Conservation (phyloP, 192 early-diverging fungal genomes). For the Helicostylum pulchrum region DNA sequence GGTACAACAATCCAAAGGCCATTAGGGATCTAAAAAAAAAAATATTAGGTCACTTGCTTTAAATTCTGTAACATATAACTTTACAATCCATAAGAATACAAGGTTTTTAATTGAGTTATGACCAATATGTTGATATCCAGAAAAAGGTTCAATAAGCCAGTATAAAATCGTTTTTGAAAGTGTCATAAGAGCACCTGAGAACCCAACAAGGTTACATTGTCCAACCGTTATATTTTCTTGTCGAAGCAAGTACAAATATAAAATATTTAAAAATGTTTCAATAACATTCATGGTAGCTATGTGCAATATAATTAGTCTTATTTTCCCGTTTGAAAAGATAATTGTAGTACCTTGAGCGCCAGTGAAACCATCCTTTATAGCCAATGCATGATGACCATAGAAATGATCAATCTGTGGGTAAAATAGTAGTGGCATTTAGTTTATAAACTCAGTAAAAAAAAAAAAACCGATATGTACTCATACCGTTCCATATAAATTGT, state of each 20-base stretch:
- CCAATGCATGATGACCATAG: slow-evolving; percentile 31
- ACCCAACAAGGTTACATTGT: slow-evolving; percentile 27
- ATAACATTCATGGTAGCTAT: slow-evolving; percentile 30
- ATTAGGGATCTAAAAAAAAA: slow-evolving; percentile 29
- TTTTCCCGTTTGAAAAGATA: no score
- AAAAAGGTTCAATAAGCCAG: slow-evolving; percentile 30
- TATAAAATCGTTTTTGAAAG: slow-evolving; percentile 34
- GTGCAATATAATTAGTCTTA: neutral
- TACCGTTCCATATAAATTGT: slow-evolving; percentile 37
- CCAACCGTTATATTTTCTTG: slow-evolving; percentile 2
- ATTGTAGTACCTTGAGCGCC: slow-evolving; percentile 29
- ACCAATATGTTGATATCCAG: slow-evolving; percentile 26
- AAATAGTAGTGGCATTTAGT: neutral
- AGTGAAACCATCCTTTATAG: slow-evolving; percentile 32
- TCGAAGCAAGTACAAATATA: slow-evolving; percentile 15
- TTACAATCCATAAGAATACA: slow-evolving; percentile 29
- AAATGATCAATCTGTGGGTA: slow-evolving; percentile 28
- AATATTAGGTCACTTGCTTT: neutral
- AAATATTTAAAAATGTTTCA: slow-evolving; percentile 26
- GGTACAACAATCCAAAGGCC: slow-evolving; percentile 34
- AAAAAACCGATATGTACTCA: no score
- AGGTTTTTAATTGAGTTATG: slow-evolving; percentile 20
- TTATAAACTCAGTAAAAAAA: neutral
- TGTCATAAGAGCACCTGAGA: slow-evolving; percentile 27
- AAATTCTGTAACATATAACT: neutral